phyloP scores from a whole-genome alignment of 2,329 filamentous ascomycete species.

The Monilinia aucupariae region DNA sequence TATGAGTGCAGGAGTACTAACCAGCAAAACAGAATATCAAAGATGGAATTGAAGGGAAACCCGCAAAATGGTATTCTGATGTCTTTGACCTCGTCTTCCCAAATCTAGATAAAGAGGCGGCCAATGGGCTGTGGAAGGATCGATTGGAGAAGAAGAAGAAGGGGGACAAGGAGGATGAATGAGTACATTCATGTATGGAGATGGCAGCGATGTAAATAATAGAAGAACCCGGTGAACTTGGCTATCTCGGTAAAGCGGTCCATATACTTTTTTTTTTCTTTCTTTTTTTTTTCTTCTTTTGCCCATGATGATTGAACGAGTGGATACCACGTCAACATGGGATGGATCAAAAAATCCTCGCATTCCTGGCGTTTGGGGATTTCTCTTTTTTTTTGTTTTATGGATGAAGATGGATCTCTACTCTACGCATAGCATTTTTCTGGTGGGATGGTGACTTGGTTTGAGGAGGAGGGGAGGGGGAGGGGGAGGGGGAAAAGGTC shows the following conservation, averaged over 20 bases:
- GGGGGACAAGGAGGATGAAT: slow-evolving; percentile 27
- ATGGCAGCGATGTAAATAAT: neutral
- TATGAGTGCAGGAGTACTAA: slow-evolving; percentile 19
- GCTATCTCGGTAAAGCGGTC: neutral
- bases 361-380: neutral
- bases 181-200: neutral
- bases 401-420: neutral
- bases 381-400: no score
- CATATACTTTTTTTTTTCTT: no score
- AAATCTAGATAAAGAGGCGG: slow-evolving; percentile 65
- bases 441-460: neutral
- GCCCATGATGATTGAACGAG: neutral
- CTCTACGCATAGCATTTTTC: neutral
- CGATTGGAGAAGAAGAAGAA: slow-evolving; percentile 34
- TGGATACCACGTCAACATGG: neutral
- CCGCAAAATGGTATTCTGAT: slow-evolving; percentile 89
- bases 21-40: slow-evolving; percentile 77
- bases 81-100: slow-evolving; percentile 91
- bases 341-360: no score
- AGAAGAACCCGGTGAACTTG: neutral
- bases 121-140: slow-evolving; percentile 56
- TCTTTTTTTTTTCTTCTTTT: neutral
- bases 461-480: no score
- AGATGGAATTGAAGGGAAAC: slow-evolving; percentile 84
- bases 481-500: no score